Base-by-base conservation (phyloP, 805 yeast species). In the Tetrapisispora iriomotensis region DNA sequence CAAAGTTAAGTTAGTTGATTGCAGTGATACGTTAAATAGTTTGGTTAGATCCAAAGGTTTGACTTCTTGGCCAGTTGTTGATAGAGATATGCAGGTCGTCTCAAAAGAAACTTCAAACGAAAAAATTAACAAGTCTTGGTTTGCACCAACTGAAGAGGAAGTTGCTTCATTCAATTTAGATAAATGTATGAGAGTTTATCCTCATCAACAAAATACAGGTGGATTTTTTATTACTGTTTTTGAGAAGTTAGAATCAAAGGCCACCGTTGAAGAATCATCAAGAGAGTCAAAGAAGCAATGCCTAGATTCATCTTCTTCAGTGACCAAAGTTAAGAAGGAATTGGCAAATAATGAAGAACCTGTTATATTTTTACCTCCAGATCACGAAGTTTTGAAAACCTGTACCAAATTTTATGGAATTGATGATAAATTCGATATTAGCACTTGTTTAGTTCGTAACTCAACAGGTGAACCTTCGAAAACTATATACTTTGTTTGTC, bases 161-260 rank as follows among this genome's bases (percentile, higher is more conserved):
- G 77, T 74, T 20, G 52, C 58, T 27, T 52, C 52, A 20, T 78
- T 83, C 60, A 60, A 78, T 42, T 72, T 92, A 50, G 77, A 85
- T 34, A 67, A 79, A 45, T 84, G 96, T 70, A 78, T 92, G 53
- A 77, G 98, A 65, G 92, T 92, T n/a, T 92, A 92, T 60, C 98
- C 97, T 37, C 97, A 92, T 62, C 83, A 82, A 64, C 98, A 92
- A 66, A 88, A 92, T 63, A 90, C 97, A 30, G 98, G 98, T 52
- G 98, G 97, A 2, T 92, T 92, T 61, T 92, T 92, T 65, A 88
- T 92, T 53, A 80, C 96, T 17, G 95, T 88, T 15, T 70, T 92
- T 47, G 96, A 87, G 60, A 87, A 85, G 54, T 42, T 71, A n/a
- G 53, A 57, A 20, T 58, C 49, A 2, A 48, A 42, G 6, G 26